Evolutionary conservation across 306 rosid species (phyloP).

Genomic region (Begonia peltatifolia): DNA sequence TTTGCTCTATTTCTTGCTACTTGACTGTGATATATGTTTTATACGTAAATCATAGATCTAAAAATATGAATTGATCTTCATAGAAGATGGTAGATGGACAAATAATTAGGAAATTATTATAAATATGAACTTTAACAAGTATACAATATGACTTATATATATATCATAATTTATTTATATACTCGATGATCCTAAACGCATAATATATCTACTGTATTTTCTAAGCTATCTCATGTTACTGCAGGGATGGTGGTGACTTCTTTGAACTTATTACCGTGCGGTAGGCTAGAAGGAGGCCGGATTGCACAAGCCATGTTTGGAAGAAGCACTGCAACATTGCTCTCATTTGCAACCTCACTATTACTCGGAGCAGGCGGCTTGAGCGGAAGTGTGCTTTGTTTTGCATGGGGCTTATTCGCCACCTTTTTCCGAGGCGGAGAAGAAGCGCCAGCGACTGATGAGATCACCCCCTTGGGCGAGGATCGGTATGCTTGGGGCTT

Average conservation of each 20-base stretch:
- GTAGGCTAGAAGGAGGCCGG: conserved; percentile 91
- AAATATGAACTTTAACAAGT: too few species aligned
- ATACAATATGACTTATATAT: too few species aligned
- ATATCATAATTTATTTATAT: not conserved
- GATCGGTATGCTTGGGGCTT: conserved; percentile 78
- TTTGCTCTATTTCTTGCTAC: too few species aligned
- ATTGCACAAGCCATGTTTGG: conserved; percentile 91
- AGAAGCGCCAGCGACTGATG: conserved; percentile 78
- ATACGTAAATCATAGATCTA: too few species aligned
- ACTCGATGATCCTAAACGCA: not conserved
- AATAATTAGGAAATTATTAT: too few species aligned
- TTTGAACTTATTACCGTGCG: conserved; percentile 74
- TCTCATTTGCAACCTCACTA: conserved; percentile 61
- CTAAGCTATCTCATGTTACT: not conserved
- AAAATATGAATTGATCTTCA: too few species aligned
- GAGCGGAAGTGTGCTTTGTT: conserved; percentile 81
- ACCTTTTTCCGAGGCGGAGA: conserved; percentile 89
- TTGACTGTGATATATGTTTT: too few species aligned
- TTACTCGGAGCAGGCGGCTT: conserved; percentile 80
- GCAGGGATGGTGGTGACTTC: conserved; percentile 97
- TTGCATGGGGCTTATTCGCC: conserved; percentile 94
- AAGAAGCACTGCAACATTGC: conserved; percentile 52
- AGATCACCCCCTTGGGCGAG: conserved; percentile 65
- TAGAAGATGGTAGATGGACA: too few species aligned
- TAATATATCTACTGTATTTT: too few species aligned